Percentiles rank a stretch among this genome's conserved stretches.
Conservation (phyloP, 2,329 filamentous ascomycete genomes). For the Helicocarpus griseus region DNA sequence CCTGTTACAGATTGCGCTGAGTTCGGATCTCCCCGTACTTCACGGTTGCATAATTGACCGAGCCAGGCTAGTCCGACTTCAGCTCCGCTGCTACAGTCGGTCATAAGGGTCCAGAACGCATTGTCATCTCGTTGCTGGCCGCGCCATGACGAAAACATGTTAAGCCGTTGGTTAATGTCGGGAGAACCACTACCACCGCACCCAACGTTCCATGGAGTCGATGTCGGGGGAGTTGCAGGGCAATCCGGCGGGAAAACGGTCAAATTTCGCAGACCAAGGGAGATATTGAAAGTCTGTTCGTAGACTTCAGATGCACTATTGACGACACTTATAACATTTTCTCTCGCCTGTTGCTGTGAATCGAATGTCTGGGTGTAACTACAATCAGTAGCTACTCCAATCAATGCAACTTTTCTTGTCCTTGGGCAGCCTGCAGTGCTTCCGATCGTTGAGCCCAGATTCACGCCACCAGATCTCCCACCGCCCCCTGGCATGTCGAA, state of each 20-base stretch:
- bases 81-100: conserved; percentile 65
- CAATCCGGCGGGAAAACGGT: conserved; percentile 68
- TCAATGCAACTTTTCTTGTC: conserved; percentile 81
- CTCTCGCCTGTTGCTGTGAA: conserved; percentile 46
- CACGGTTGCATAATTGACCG: conserved; percentile 60
- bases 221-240: conserved; percentile 55
- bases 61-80: conserved; percentile 88
- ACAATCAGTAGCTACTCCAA: conserved; percentile 90
- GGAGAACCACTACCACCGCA: conserved; percentile 47
- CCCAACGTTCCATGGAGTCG: conserved; percentile 73
- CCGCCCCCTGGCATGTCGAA: conserved; percentile 53
- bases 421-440: conserved; percentile 73
- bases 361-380: conserved; percentile 69
- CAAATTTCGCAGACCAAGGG: conserved; percentile 77
- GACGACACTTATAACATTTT: conserved; percentile 72
- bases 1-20: conserved; percentile 61
- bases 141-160: conserved; percentile 82
- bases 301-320: conserved; percentile 82
- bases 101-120: conserved; percentile 85
- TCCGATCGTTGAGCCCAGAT: conserved; percentile 70
- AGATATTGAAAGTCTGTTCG: conserved; percentile 89
- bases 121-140: conserved; percentile 67
- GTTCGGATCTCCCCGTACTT: conserved; percentile 11
- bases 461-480: conserved; percentile 64
- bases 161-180: conserved; percentile 68